Evolutionary conservation across 2,329 filamentous ascomycete species (phyloP).

Genomic region (Pseudogymnoascus sp.): DNA sequence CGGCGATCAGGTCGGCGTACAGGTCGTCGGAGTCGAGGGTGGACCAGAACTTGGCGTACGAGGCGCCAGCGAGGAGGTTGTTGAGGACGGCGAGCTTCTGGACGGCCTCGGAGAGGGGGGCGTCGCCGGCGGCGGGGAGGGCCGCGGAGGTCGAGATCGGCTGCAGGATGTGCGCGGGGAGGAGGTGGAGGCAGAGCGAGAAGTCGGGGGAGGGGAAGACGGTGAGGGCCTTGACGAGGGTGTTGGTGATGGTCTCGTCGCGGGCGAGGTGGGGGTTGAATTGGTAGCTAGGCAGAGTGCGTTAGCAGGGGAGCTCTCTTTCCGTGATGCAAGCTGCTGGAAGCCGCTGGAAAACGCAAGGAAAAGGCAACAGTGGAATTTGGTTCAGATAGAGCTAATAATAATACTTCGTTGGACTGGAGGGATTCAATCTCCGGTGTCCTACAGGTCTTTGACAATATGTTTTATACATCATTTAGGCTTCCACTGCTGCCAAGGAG

Average conservation of each 20-base stretch:
- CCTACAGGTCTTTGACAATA: constrained; percentile 55
- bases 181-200: constrained; percentile 85
- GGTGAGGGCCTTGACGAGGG: constrained; percentile 95
- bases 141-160: constrained; percentile 44
- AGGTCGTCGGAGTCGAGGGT: constrained; percentile 89
- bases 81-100: constrained; percentile 59
- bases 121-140: constrained; percentile 52
- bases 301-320: constrained; percentile 6
- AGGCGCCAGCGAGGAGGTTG: constrained; percentile 77
- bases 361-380: constrained; percentile 12
- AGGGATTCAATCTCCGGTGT: constrained; percentile 49
- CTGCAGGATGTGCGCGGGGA: constrained; percentile 72
- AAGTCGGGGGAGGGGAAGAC: constrained; percentile 97
- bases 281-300: constrained; percentile 66
- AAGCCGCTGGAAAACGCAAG: background rate
- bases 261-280: constrained; percentile 98
- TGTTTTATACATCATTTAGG: constrained; percentile 14
- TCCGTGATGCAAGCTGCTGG: constrained; percentile 13
- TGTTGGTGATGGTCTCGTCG: constrained; percentile 96
- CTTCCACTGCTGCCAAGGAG: constrained; percentile 7
- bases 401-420: constrained; percentile 57
- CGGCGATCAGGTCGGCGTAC: constrained; percentile 90
- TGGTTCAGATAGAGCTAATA: constrained; percentile 70
- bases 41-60: constrained; percentile 89
- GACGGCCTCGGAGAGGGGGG: constrained; percentile 76